Evolutionary conservation across 768 basidiomycete genomes (phyloP).

Genomic region (Mycena vitilis): DNA sequence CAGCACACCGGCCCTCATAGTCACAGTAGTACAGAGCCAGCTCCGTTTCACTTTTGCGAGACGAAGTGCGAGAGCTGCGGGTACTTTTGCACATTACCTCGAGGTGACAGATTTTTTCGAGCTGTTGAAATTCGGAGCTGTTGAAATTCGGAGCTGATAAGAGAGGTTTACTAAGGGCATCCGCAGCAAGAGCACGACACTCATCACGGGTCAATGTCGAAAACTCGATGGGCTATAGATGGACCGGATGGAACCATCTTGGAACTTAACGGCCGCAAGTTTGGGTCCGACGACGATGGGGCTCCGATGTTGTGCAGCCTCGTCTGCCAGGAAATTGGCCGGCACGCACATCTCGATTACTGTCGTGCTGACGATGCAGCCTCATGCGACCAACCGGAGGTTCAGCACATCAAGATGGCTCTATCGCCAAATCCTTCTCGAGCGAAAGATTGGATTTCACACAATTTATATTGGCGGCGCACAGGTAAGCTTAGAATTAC

Average conservation of each 20-base stretch:
- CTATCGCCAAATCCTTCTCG: constrained; percentile 58
- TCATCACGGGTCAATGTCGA: constrained; percentile 71
- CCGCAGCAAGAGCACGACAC: constrained; percentile 71
- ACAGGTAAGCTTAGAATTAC: constrained; percentile 2
- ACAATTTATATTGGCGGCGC: constrained; percentile 66
- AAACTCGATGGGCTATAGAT: constrained; percentile 66
- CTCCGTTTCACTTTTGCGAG: constrained; percentile 67
- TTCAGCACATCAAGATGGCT: constrained; percentile 55
- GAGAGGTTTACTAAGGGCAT: no score
- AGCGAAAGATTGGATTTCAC: constrained; percentile 66
- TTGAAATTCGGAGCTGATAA: no score
- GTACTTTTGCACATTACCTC: constrained; percentile 68
- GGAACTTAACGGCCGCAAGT: constrained; percentile 67
- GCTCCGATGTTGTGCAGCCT: constrained; percentile 74
- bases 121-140: no score
- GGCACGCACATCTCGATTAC: constrained; percentile 68
- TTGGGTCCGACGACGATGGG: constrained; percentile 64
- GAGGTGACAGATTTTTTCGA: constrained; percentile 38
- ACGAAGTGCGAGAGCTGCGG: constrained; percentile 60
- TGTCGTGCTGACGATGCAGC: constrained; percentile 55
- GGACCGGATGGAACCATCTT: constrained; percentile 59
- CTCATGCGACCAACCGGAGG: constrained; percentile 55
- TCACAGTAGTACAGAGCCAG: constrained; percentile 58
- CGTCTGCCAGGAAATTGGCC: constrained; percentile 63
- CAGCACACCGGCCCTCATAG: constrained; percentile 61